Base-by-base conservation (phyloP, 1,139 yeast genomes). In the Nakaseomyces nivariensis region DNA sequence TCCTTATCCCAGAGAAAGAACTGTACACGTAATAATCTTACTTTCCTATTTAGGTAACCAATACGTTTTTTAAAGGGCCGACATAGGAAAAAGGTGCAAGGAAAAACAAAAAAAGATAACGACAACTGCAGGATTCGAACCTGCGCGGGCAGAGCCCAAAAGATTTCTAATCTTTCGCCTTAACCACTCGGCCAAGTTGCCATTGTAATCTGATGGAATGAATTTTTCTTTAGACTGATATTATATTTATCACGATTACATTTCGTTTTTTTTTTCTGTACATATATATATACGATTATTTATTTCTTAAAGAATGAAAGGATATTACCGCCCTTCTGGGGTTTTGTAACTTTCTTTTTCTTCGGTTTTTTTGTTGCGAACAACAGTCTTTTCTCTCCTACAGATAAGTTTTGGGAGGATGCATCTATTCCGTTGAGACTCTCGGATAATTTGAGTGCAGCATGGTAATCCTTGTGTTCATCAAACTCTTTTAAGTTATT, bases 141-240 rank as follows among this genome's bases (percentile, higher is more conserved):
- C 68, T 64, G 68, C 66, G 68, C 68, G 68, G 67, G 68, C 68
- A 63, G 59, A 64, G 67, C 74, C 75, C 75, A 71, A 72, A 71
- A 71, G 75, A 71, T 72, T 72, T 72, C 76, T 72, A 72, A 72
- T 72, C 76, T 72, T 71, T 70, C 76, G 75, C 76, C 76, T 72
- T 72, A 72, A 72, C 75, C 75, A 69, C 75, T 72, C 75, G 75
- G 75, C 75, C 75, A 72, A 69, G 72, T 68, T 70, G 74, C 73
- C 74, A 33, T 48, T 38, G 42, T 11, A 38, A 37, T 37, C 11
- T 5, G 24, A 13, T 37, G 25, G n/a, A n/a, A n/a, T n/a, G n/a
- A n/a, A n/a, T n/a, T 17, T 17, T 17, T 17, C 22, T 2, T 3
- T 1, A 3, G 22, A 17, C 22, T 17, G 22, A 17, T 17, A 17